Percentiles rank a stretch among this genome's conserved stretches.
Evolutionary conservation across 768 basidiomycete species (phyloP).

Genomic region (Panus rudis): DNA sequence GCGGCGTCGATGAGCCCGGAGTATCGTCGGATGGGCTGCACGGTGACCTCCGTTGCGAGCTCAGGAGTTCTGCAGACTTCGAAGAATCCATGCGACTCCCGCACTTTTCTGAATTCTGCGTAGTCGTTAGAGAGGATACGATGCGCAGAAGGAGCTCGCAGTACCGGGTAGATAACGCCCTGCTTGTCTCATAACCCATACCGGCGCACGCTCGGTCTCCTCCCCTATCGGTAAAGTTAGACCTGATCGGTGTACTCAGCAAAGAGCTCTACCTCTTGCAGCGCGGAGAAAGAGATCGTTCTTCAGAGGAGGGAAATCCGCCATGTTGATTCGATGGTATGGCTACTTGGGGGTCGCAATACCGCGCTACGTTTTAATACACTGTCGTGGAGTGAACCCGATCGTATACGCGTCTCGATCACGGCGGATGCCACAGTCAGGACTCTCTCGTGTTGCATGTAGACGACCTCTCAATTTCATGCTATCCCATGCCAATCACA

Average conservation of each 20-base stretch:
- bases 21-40: constrained; percentile 91
- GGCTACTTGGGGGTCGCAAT: neutral
- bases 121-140: too few relatives aligned
- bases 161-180: constrained; percentile 91
- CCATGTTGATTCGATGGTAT: constrained; percentile 25
- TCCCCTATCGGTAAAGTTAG: too few relatives aligned
- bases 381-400: too few relatives aligned
- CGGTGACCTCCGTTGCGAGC: constrained; percentile 81
- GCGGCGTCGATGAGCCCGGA: constrained; percentile 84
- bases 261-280: constrained; percentile 54
- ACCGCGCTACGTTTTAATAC: too few relatives aligned
- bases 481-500: constrained; percentile 47
- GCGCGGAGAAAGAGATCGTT: constrained; percentile 90
- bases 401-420: too few relatives aligned
- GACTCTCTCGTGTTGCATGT: too few relatives aligned
- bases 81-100: constrained; percentile 88
- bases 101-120: constrained; percentile 83
- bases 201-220: constrained; percentile 85
- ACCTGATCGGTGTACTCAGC: neutral
- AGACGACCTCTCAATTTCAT: too few relatives aligned
- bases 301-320: constrained; percentile 62
- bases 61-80: constrained; percentile 90
- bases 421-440: too few relatives aligned
- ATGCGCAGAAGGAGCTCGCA: too few relatives aligned
- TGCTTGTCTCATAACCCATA: constrained; percentile 98